phyloP scores from a whole-genome alignment of 441 rosid genomes.

The Erodium chrysanthum region DNA sequence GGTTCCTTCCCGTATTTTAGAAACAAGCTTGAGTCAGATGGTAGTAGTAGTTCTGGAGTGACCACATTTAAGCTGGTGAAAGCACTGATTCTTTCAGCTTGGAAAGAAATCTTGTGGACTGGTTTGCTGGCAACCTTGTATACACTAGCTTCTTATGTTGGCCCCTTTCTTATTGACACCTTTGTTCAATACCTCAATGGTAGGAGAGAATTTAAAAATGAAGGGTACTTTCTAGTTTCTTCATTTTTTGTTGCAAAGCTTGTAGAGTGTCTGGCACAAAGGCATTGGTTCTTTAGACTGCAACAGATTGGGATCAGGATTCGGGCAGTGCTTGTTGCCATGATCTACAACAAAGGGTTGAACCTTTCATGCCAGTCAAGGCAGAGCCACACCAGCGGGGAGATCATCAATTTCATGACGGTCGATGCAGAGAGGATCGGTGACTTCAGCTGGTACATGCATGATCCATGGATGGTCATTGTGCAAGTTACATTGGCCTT shows the following conservation, averaged over 20 bases:
- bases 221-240: constrained; percentile 39
- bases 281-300: constrained; percentile 41
- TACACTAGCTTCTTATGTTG: constrained; percentile 54
- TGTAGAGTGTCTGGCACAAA: constrained; percentile 35
- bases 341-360: constrained; percentile 47
- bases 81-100: constrained; percentile 43
- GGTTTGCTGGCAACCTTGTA: constrained; percentile 33
- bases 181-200: constrained; percentile 75
- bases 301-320: constrained; percentile 37
- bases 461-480: constrained; percentile 42
- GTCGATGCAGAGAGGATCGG: constrained; percentile 60
- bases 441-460: constrained; percentile 38
- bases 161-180: constrained; percentile 67
- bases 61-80: constrained; percentile 46
- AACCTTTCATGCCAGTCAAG: constrained; percentile 40
- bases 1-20: constrained; percentile 35
- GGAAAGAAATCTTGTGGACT: constrained; percentile 54
- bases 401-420: constrained; percentile 51
- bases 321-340: constrained; percentile 30
- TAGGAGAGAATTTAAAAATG: constrained; percentile 28
- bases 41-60: constrained; percentile 29
- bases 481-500: constrained; percentile 42
- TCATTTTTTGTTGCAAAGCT: constrained; percentile 42
- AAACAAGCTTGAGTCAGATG: constrained; percentile 35
- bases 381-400: constrained; percentile 48